Evolutionary conservation across 2,329 filamentous ascomycete genomes (phyloP).

Genomic region (Penicillium olsonii): DNA sequence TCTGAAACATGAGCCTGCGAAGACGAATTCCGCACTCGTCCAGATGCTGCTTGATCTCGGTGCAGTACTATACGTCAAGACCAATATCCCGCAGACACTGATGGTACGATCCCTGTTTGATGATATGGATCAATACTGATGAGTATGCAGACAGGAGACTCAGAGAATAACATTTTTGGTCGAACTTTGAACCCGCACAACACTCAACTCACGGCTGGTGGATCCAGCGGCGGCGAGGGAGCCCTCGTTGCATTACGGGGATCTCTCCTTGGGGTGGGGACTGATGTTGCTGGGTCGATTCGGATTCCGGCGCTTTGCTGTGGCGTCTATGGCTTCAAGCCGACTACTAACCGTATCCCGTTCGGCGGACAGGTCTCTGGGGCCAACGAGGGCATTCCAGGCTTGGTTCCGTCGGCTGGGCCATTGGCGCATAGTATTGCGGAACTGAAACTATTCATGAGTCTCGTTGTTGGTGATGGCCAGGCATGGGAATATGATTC

Average conservation of each 20-base stretch:
- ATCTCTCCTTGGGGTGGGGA: slow-evolving; percentile 38
- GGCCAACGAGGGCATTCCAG: slow-evolving; percentile 18
- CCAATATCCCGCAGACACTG: slow-evolving; percentile 36
- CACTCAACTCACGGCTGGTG: slow-evolving; percentile 27
- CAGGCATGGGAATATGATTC: slow-evolving; percentile 51
- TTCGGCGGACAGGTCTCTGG: slow-evolving; percentile 29
- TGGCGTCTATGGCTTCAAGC: slow-evolving; percentile 40
- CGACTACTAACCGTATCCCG: slow-evolving; percentile 33
- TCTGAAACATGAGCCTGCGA: slow-evolving; percentile 18
- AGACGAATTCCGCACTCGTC: slow-evolving; percentile 24
- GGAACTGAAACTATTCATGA: slow-evolving; percentile 37
- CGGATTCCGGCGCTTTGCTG: slow-evolving; percentile 40
- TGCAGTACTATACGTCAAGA: slow-evolving; percentile 37
- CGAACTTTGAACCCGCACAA: slow-evolving; percentile 34
- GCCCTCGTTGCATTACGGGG: slow-evolving; percentile 39
- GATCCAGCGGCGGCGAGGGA: slow-evolving; percentile 38
- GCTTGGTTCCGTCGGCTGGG: slow-evolving; percentile 19
- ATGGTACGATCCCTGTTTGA: slow-evolving; percentile 24
- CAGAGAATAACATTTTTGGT: slow-evolving; percentile 32
- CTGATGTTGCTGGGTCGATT: slow-evolving; percentile 40
- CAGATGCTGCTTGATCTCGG: slow-evolving; percentile 28
- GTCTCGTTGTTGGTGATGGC: slow-evolving; percentile 37
- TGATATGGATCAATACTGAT: background rate
- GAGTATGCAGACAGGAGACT: slow-evolving; percentile 24
- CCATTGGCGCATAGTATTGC: slow-evolving; percentile 22